phyloP scores from a whole-genome alignment of 768 basidiomycete genomes.

The Phanerochaete sordida region DNA sequence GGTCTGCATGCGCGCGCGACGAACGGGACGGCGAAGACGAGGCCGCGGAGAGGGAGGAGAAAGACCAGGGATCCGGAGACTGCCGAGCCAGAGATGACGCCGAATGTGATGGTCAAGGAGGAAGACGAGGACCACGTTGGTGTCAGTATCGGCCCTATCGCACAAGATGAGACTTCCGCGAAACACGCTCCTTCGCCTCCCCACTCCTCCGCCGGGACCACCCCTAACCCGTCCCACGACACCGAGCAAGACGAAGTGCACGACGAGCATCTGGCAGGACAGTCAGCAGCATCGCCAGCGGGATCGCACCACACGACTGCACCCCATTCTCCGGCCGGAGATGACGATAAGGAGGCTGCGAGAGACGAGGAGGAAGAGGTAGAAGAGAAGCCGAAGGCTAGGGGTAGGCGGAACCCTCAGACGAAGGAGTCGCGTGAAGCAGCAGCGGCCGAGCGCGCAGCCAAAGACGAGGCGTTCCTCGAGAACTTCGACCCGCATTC shows the following conservation, averaged over 20 bases:
- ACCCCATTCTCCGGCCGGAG: constrained; percentile 17
- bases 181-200: constrained; percentile 37
- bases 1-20: constrained; percentile 47
- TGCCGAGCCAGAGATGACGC: constrained; percentile 38
- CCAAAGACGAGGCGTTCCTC: constrained; percentile 53
- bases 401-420: constrained; percentile 39
- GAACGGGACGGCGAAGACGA: constrained; percentile 30
- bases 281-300: neutral
- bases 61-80: constrained; percentile 40
- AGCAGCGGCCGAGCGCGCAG: constrained; percentile 43
- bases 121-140: constrained; percentile 40
- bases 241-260: constrained; percentile 13
- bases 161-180: constrained; percentile 14
- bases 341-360: neutral
- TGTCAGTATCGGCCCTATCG: constrained; percentile 5
- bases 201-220: constrained; percentile 31
- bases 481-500: constrained; percentile 65
- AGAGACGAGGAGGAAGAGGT: constrained; percentile 21
- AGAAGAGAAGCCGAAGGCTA: constrained; percentile 29
- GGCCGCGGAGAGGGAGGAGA: constrained; percentile 39
- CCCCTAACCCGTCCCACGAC: neutral
- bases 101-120: constrained; percentile 39
- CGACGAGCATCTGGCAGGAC: neutral
- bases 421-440: constrained; percentile 44
- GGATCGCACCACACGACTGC: neutral